Percentiles rank a stretch among this genome's conserved stretches.
Evolutionary conservation across 2,329 filamentous ascomycete species (phyloP).

Genomic region (Fusarium irregulare): DNA sequence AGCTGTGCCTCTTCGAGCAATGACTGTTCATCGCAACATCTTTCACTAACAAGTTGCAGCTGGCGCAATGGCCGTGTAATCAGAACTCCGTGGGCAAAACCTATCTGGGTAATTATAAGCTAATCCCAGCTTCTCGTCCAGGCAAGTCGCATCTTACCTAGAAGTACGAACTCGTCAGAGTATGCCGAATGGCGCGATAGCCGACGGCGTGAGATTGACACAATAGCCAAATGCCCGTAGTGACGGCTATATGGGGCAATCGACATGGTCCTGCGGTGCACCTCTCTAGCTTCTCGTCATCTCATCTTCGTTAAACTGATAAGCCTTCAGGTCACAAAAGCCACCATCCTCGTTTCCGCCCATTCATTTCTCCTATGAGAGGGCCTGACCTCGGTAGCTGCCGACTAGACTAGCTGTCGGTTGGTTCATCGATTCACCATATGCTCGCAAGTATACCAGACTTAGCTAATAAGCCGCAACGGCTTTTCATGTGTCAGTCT

Average conservation of each 20-base stretch:
- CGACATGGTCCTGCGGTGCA: constrained; percentile 14
- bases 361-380: constrained; percentile 3
- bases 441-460: constrained; percentile 25
- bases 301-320: constrained; percentile 17
- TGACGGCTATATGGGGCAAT: constrained; percentile 8
- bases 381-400: constrained; percentile 41
- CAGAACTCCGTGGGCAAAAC: not conserved
- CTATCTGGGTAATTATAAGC: not conserved
- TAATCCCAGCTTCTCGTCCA: not conserved
- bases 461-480: constrained; percentile 30
- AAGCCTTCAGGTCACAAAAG: constrained; percentile 21
- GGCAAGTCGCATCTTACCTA: not conserved
- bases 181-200: constrained; percentile 12
- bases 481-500: constrained; percentile 30
- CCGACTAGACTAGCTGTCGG: constrained; percentile 36
- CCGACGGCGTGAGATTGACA: constrained; percentile 13
- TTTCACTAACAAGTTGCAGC: not conserved
- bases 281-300: constrained; percentile 2
- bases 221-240: constrained; percentile 5
- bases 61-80: not conserved
- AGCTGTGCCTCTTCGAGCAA: constrained; percentile 19
- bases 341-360: constrained; percentile 1
- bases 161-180: not conserved
- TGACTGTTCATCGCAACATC: constrained; percentile 10
- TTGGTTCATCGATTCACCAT: constrained; percentile 32